Base-by-base conservation (phyloP, 768 basidiomycete species). In the Mrakia gelida region DNA sequence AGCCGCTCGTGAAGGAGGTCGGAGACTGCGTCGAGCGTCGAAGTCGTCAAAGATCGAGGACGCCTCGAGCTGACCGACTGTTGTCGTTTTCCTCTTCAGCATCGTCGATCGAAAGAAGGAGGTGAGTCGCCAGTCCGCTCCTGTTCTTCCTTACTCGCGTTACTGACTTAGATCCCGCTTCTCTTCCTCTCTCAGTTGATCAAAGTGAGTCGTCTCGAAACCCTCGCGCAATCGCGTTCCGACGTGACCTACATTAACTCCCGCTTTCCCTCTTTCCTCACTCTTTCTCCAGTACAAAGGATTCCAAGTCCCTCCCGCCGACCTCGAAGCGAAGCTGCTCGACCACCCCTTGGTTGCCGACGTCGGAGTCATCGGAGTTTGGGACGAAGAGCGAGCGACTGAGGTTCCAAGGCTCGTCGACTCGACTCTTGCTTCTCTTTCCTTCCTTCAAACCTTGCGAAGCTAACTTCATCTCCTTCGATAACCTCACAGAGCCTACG, bases 351-450 rank as follows among this genome's bases (percentile, higher is more conserved):
- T 91, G 0, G 86, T 96, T 23, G 90, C 89, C 2, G 94, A 97
- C 81, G 88, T 87, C 1, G 93, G 90, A 16, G 94, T 96, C 28
- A 90, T 95, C 75, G 92, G 93, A 1, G 85, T 95, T 1, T 86
- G 90, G 5, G 88, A 87, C 80, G 86, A 86, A 5, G 87, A 87
- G 73, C 88, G 92, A 80, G 91, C 90, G 5, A 93, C 95, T 0
- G 94, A 96, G 84, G 86, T 93, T 6, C 94, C 93, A 2, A 88
- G 91, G 89, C 90, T 30, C 59, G 86, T 93, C 6, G 93, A 89
- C 90, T 85, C 70, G 8, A 10, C 34, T 30, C 32, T 8, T 1
- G n/a, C 43, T 7, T 59, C 41, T 2, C 26, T 45, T 70, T 30
- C 30, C 18, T 34, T 54, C 43, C 18, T 1, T 49, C 49, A 1